Conservation (phyloP, 768 basidiomycete genomes). For the Fistulinella prunicolor region DNA sequence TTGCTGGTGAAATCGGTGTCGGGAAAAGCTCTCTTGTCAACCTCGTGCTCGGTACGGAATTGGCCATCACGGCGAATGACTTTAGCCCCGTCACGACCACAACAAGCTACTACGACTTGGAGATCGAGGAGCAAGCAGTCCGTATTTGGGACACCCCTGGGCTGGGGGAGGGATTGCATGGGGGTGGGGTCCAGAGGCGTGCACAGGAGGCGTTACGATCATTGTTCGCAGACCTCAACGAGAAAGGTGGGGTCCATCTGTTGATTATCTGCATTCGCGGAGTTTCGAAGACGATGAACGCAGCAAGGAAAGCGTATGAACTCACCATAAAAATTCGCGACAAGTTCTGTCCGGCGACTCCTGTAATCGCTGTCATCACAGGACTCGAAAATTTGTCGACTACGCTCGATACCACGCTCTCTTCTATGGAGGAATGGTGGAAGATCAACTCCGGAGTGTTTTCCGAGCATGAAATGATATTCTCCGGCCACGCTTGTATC, state of each 20-base stretch:
- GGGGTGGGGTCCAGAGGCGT: constrained; percentile 15
- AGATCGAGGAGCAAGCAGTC: constrained; percentile 8
- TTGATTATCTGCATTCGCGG: constrained; percentile 28
- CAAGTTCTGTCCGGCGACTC: constrained; percentile 13
- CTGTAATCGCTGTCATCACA: constrained; percentile 30
- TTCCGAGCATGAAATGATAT: constrained; percentile 27
- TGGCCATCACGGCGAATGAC: constrained; percentile 14
- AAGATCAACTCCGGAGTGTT: constrained; percentile 27
- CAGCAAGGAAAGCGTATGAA: constrained; percentile 19
- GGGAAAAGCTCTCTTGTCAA: constrained; percentile 31
- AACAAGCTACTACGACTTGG: constrained; percentile 13
- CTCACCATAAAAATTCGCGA: constrained; percentile 15
- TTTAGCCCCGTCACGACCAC: constrained; percentile 17
- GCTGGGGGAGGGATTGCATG: constrained; percentile 22
- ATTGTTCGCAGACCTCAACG: constrained; percentile 21
- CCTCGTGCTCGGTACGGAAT: constrained; percentile 23
- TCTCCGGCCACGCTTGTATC: constrained; percentile 38
- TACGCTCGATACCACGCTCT: constrained; percentile 2
- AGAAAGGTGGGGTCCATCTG: constrained; percentile 23
- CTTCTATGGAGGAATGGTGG: constrained; percentile 42
- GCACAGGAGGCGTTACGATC: constrained; percentile 19
- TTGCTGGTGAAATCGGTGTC: constrained; percentile 27
- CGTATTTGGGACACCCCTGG: constrained; percentile 33
- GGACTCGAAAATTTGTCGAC: constrained; percentile 28
- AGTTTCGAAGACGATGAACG: constrained; percentile 11